Base-by-base conservation (phyloP, 2,329 filamentous ascomycete genomes). In the Magnaporthales sp. region DNA sequence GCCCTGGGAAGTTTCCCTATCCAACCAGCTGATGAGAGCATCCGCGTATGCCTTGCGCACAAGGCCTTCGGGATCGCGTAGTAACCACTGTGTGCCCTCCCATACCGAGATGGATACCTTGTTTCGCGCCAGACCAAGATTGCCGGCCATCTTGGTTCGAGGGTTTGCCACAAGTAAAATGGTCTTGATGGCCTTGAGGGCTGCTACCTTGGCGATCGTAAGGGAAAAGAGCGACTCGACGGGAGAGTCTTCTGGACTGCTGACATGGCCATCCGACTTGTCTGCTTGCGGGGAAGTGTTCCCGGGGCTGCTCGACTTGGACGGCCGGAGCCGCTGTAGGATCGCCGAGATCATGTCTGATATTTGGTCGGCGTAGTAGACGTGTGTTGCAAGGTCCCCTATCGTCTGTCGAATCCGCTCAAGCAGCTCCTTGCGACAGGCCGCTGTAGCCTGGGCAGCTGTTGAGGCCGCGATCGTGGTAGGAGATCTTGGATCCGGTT, bases 321-420 rank as follows among this genome's bases (percentile, higher is more conserved):
- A 76, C 3, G 93, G 91, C 76, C 91, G 95, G 31, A 98, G 82
- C 24, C 92, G 89, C 31, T 86, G 80, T 19, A 98, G 80, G 61
- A 98, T 89, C 0, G 92, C 88, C 24, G 88, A 85, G 65, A 97
- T 88, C 92, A 98, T 97, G 77, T 99, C 95, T 1, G 91, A 89
- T 66, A 98, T 92, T 77, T 99, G 95, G 72, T 98, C 94, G 1
- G 91, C 91, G 75, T 99, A 99, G 80, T 99, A 99, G 32, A 97
- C 89, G 74, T 99, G 95, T 0, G 92, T 97, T 2, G 93, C 93
- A 30, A 99, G 81, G 74, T 93, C 88, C n/a, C 92, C 92, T 68
- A 97, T 93, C 77, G 92, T 96, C 71, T 86, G 84, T 75, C 95
- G 89, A 19, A 98, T 83, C 32, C 89, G 86, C 38, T 81, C 77